These are phyloP conservation scores for Dichomitus squalens DNA, from an alignment of 1,284 basidiomycete species.

Conservation along the genomic window DNA sequence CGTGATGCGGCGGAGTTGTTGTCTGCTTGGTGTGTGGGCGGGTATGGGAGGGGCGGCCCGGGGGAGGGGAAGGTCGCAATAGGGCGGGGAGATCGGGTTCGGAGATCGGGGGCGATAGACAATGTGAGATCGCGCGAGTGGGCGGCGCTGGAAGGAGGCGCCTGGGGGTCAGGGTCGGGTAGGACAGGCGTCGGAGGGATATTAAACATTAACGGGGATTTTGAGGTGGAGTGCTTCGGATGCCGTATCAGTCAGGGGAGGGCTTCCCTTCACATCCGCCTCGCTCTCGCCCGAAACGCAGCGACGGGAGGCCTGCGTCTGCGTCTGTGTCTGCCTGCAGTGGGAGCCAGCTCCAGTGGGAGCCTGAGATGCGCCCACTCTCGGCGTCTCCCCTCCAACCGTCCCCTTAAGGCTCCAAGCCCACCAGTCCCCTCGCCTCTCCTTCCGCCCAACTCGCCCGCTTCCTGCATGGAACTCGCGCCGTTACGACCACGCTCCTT, in stretches of 20 bases:
- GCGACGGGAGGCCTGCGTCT: not conserved
- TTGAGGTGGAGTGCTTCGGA: not conserved
- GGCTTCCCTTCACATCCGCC: conserved; percentile 4
- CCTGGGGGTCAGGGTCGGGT: not conserved
- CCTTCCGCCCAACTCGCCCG: not conserved
- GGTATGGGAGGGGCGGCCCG: conserved; percentile 6
- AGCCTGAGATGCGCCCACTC: too few relatives aligned
- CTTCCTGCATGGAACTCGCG: conserved; percentile 8
- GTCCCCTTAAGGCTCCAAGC: not conserved
- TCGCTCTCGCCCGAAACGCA: not conserved
- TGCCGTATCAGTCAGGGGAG: not conserved
- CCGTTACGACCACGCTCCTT: not conserved
- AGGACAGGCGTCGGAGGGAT: not conserved
- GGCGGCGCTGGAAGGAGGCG: not conserved
- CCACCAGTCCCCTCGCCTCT: not conserved
- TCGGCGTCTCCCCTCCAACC: not conserved
- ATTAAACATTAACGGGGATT: conserved; percentile 7
- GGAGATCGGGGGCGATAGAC: conserved; percentile 4
- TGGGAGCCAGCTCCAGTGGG: too few relatives aligned
- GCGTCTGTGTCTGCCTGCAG: not conserved
- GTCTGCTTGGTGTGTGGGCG: not conserved
- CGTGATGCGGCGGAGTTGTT: not conserved
- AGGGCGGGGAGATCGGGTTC: not conserved
- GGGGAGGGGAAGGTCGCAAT: not conserved
- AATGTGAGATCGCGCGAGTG: not conserved